Base-by-base conservation (phyloP, 2,329 filamentous ascomycete genomes). In the Colletotrichum orchidophilum region DNA sequence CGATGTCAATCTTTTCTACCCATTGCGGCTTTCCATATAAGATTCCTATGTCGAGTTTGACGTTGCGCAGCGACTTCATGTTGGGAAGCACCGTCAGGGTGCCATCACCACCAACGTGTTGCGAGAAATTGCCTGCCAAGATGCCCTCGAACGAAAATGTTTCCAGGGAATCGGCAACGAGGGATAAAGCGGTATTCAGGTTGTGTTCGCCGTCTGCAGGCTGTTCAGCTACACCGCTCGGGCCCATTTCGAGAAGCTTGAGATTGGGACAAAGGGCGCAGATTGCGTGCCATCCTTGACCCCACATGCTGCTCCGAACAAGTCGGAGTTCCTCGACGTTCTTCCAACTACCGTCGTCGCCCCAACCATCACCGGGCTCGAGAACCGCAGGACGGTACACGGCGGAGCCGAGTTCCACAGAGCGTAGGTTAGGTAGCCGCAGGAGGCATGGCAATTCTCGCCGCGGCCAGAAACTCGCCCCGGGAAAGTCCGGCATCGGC, bases 271-370 rank as follows among this genome's bases (percentile, higher is more conserved):
- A 72, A 27, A 72, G 31, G 8, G 70, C 65, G 66, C 70, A 72
- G 42, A 72, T 64, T 55, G 70, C 61, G 27, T 72, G 70, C 70
- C 70, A 72, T 3, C 70, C 70, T 13, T 60, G 55, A 5, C 70
- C 70, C 70, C 70, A 72, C 70, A 72, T 72, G 60, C 66, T 70
- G 33, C 70, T 72, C 27, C 70, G 59, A 6, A 66, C 54, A n/a
- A 72, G 66, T 5, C 70, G 66, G 18, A 72, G 61, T 55, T 72
- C 70, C 50, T 72, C 70, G 15, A 72, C 70, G 27, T 70, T 70
- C 60, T 70, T 72, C 70, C 70, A 72, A 49, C 70, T 72, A 2
- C 70, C 70, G 3, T 70, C 70, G 31, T 72, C 70, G 11, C 70
- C 70, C 70, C 70, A 72, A 57, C 70, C 70, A 12, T 72, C 70